Evolutionary conservation across 176 grass and related monocot genomes (phyloP).

Genomic region (Aegilops tauschii): DNA sequence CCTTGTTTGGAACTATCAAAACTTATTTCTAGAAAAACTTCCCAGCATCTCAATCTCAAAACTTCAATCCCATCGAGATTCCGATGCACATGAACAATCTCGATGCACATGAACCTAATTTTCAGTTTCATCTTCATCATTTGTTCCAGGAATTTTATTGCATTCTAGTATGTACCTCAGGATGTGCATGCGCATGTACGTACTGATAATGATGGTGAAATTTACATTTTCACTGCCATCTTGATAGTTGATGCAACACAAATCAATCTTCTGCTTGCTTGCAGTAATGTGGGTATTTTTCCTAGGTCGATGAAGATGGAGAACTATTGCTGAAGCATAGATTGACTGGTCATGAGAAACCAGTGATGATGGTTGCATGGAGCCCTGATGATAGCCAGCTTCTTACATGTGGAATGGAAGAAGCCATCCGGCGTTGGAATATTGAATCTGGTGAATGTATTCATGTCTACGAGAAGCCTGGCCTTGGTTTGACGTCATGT

Average conservation of each 20-base stretch:
- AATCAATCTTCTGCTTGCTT: slow-evolving; percentile 16
- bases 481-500: slow-evolving; percentile 60
- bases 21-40: background rate
- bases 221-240: background rate
- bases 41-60: background rate
- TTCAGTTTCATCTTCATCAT: background rate
- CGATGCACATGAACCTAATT: background rate
- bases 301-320: slow-evolving; percentile 72
- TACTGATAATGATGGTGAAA: background rate
- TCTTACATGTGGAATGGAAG: slow-evolving; percentile 90
- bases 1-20: background rate
- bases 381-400: slow-evolving; percentile 78
- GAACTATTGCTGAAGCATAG: slow-evolving; percentile 64
- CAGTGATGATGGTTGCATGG: slow-evolving; percentile 83
- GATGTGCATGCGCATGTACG: background rate
- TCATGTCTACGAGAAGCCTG: slow-evolving; percentile 59
- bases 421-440: slow-evolving; percentile 72
- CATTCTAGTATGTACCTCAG: background rate
- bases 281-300: slow-evolving; percentile 29
- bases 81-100: background rate
- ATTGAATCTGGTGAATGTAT: slow-evolving; percentile 72
- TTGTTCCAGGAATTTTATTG: background rate
- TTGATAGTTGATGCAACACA: slow-evolving; percentile 26
- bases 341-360: slow-evolving; percentile 58
- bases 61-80: background rate